Evolutionary conservation across 2,329 filamentous ascomycete genomes (phyloP).

Genomic region (Emmonsiellopsis sp.): DNA sequence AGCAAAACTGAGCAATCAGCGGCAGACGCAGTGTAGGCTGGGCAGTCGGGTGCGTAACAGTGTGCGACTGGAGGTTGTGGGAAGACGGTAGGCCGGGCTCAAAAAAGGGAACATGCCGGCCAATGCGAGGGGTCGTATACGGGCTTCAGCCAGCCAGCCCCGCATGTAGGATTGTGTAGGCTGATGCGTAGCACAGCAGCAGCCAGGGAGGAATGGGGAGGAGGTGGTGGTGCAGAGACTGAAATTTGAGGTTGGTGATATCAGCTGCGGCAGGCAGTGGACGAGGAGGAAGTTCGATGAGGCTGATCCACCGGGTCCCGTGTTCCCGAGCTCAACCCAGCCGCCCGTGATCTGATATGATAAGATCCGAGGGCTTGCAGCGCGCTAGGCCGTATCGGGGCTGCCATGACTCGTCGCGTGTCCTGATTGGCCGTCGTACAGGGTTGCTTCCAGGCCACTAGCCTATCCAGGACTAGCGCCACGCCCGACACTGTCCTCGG

Average conservation of each 20-base stretch:
- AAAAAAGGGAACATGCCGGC: not conserved
- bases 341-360: slow-evolving; percentile 13
- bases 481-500: slow-evolving; percentile 1
- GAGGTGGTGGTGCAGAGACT: not conserved
- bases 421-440: not conserved
- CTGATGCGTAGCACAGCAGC: not conserved
- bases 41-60: not conserved
- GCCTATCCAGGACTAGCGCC: not conserved
- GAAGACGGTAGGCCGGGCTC: not conserved
- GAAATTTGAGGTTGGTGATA: not conserved
- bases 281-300: not conserved
- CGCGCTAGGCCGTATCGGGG: too few species aligned
- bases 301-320: not conserved
- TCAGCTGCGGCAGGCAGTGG: not conserved
- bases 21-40: too few species aligned
- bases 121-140: not conserved
- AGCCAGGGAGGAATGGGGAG: not conserved
- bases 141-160: not conserved
- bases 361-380: slow-evolving; percentile 8
- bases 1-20: not conserved
- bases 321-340: not conserved
- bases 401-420: not conserved
- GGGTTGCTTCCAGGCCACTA: not conserved
- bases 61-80: not conserved
- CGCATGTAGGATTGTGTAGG: not conserved